Percentiles rank a stretch among this genome's conserved stretches.
phyloP scores from a whole-genome alignment of 2,329 filamentous ascomycete genomes.

The Pseudopyricularia cyperi region DNA sequence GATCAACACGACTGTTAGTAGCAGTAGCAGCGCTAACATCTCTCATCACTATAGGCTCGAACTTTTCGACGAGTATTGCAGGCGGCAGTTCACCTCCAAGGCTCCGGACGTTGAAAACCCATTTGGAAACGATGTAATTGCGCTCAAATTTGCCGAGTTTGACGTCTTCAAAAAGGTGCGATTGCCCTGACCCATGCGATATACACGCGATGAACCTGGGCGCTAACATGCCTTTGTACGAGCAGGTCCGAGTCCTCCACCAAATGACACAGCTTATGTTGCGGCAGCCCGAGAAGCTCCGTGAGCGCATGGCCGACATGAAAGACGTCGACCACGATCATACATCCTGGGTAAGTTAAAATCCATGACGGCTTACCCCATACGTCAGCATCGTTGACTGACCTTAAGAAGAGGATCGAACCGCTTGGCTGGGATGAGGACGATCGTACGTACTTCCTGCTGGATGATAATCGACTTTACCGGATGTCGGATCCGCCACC shows the following conservation, averaged over 20 bases:
- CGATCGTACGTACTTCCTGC: conserved; percentile 75
- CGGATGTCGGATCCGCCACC: conserved; percentile 65
- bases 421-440: conserved; percentile 80
- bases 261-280: conserved; percentile 85
- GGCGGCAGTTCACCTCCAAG: conserved; percentile 77
- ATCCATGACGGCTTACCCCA: conserved; percentile 13
- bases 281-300: conserved; percentile 72
- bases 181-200: background rate
- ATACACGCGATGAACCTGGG: background rate
- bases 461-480: conserved; percentile 91
- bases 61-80: conserved; percentile 85
- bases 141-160: conserved; percentile 65
- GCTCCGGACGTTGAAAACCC: conserved; percentile 62
- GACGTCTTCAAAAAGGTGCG: conserved; percentile 66
- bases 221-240: background rate
- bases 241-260: conserved; percentile 62
- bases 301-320: conserved; percentile 73
- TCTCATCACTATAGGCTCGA: conserved; percentile 46
- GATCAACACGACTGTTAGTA: background rate
- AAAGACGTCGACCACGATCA: conserved; percentile 79
- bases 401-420: conserved; percentile 49
- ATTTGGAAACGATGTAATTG: conserved; percentile 65
- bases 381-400: conserved; percentile 7
- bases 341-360: conserved; percentile 61
- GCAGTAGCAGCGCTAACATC: background rate